phyloP scores from a whole-genome alignment of 192 early-diverging fungal species.

The Pilaira anomala region DNA sequence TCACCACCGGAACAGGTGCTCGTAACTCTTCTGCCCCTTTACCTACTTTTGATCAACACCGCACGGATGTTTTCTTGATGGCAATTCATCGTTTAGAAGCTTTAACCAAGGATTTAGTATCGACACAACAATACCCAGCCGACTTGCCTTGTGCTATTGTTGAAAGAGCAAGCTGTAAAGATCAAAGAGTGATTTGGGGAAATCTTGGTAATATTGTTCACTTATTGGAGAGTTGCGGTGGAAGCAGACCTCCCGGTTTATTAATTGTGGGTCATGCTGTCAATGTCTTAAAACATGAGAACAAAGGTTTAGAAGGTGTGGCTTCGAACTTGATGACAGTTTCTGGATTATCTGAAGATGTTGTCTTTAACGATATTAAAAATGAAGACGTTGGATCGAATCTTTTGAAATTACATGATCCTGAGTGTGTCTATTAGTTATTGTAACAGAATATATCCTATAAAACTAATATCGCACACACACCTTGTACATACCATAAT shows the following conservation, averaged over 20 bases:
- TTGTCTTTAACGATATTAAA: background rate
- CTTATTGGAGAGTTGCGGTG: slow-evolving; percentile 58
- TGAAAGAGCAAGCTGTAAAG: slow-evolving; percentile 73
- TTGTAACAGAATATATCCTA: too few relatives aligned
- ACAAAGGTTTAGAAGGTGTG: slow-evolving; percentile 18
- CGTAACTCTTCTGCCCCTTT: slow-evolving; percentile 63
- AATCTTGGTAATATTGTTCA: slow-evolving; percentile 64
- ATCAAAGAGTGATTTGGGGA: slow-evolving; percentile 72
- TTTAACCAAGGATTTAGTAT: slow-evolving; percentile 55
- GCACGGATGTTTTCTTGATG: slow-evolving; percentile 79
- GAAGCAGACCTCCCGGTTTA: slow-evolving; percentile 71
- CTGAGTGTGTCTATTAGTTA: slow-evolving; percentile 30
- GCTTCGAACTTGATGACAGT: slow-evolving; percentile 6
- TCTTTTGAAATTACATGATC: slow-evolving; percentile 31
- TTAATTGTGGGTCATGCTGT: slow-evolving; percentile 69
- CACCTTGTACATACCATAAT: background rate
- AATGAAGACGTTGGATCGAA: background rate
- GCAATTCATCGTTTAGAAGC: slow-evolving; percentile 64
- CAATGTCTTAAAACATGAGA: slow-evolving; percentile 29
- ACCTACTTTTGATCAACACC: slow-evolving; percentile 52
- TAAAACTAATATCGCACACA: background rate
- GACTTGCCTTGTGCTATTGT: slow-evolving; percentile 79
- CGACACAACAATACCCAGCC: slow-evolving; percentile 57
- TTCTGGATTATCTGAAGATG: background rate
- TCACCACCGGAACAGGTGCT: slow-evolving; percentile 66